Conservation (phyloP, 768 basidiomycete genomes). For the Vishniacozyma victoriae region DNA sequence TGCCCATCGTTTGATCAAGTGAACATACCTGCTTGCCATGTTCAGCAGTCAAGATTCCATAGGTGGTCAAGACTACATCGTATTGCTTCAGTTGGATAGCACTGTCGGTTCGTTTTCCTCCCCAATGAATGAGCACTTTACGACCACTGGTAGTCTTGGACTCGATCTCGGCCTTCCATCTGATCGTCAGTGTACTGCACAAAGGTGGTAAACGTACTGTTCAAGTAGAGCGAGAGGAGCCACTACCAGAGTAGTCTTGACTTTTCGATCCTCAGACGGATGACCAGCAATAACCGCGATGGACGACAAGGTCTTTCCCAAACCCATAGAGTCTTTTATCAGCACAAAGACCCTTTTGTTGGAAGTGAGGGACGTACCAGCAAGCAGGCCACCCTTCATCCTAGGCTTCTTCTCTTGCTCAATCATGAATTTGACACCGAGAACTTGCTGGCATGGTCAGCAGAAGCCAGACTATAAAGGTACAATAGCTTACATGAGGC, state of each 20-base stretch:
- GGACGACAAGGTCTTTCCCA: conserved; percentile 28
- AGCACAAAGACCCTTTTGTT: too few species aligned
- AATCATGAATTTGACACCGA: conserved; percentile 76
- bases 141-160: conserved; percentile 55
- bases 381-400: conserved; percentile 34
- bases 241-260: conserved; percentile 64
- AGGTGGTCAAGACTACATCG: conserved; percentile 66
- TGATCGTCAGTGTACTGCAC: conserved; percentile 7
- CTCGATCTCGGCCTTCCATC: conserved; percentile 61
- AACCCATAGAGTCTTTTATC: conserved; percentile 11
- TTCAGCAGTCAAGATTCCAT: conserved; percentile 63
- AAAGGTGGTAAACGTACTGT: conserved; percentile 47
- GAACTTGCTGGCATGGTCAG: conserved; percentile 51
- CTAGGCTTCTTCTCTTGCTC: conserved; percentile 45
- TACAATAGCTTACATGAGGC: conserved; percentile 53
- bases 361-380: too few species aligned
- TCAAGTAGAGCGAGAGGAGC: conserved; percentile 62
- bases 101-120: conserved; percentile 53
- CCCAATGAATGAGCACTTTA: conserved; percentile 62
- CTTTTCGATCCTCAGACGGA: conserved; percentile 51
- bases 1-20: not conserved
- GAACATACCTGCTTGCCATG: conserved; percentile 32
- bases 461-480: not conserved
- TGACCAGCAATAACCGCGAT: conserved; percentile 68
- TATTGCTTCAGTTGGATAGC: conserved; percentile 54